These are phyloP conservation scores for Curvularia spicifera DNA, from an alignment of 2,329 filamentous ascomycete genomes.

Conservation along the genomic window DNA sequence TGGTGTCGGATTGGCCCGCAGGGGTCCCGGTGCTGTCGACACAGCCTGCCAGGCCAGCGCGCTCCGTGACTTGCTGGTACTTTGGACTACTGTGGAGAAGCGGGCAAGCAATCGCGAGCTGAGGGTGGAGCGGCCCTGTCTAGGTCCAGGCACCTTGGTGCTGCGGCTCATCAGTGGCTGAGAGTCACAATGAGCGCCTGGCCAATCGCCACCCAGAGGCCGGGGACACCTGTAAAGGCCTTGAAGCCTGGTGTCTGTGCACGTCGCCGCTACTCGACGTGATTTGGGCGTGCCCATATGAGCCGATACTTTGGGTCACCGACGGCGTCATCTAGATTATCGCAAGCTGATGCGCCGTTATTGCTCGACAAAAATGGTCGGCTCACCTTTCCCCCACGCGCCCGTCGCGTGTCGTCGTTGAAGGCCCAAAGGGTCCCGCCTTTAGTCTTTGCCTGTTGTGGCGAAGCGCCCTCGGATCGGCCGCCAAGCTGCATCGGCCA, in stretches of 20 bases:
- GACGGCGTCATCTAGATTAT: constrained; percentile 25
- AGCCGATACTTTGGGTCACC: constrained; percentile 28
- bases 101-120: constrained; percentile 26
- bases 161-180: constrained; percentile 38
- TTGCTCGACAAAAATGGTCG: constrained; percentile 4
- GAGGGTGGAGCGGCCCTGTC: constrained; percentile 29
- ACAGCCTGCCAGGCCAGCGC: constrained; percentile 25
- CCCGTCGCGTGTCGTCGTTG: constrained; percentile 31
- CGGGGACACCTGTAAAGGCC: constrained; percentile 25
- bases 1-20: constrained; percentile 33
- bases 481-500: constrained; percentile 23
- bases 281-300: constrained; percentile 36
- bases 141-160: constrained; percentile 31
- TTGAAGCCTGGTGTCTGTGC: constrained; percentile 30
- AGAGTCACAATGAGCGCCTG: constrained; percentile 23
- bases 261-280: constrained; percentile 26
- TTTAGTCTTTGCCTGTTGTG: constrained; percentile 23
- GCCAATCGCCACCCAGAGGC: constrained; percentile 35
- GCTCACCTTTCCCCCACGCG: constrained; percentile 18
- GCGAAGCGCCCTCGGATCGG: constrained; percentile 26
- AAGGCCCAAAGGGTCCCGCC: constrained; percentile 10
- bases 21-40: constrained; percentile 32
- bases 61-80: constrained; percentile 38
- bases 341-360: constrained; percentile 7
- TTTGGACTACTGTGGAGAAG: constrained; percentile 22